Evolutionary conservation across 805 yeast genomes (phyloP), one percentile per base, ranked within the genome.

Genomic region (Ogataea kodamae): DNA sequence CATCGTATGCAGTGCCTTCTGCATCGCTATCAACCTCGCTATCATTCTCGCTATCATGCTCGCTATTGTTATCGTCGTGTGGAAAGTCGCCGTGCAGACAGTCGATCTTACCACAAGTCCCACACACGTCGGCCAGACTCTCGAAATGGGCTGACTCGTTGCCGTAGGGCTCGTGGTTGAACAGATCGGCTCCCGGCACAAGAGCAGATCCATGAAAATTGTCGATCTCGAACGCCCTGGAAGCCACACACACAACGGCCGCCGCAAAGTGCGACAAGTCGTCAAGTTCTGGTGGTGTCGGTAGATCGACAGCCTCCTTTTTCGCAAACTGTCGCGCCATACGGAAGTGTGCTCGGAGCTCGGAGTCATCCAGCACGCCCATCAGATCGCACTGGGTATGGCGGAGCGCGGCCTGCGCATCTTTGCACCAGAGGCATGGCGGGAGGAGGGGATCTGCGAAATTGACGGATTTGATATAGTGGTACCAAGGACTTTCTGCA

Each of bases 151-250:
- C 87, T 46, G 74, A 67, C 41, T 84, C 88, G 5, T 60, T 50
- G 2, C 57, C 76, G 9, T 61, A 68, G 5, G 67, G 55, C 25
- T 62, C 54, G 52, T 88, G 96, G 46, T 89, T 89, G 61, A 88
- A 86, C 21, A 90, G 62, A 59, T 89, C 96, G 0, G 96, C 97
- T 10, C 88, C 85, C 0, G 97, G 96, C 15, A 89, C 95, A 30
- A 90, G 62, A 0, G 84, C 86, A 18, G 80, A 66, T 19, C 78
- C 83, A 48, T 81, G 86, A 52, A 58, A 88, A 30, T 68, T 67
- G 56, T 90, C 97, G 18, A 89, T 74, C 24, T 77, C 78, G 55
- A 90, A 89, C 1, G 89, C 88, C 41, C 96, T 68, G 1, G 92
- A 76, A 0, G 89, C 76, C 10, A 86, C 68, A 0, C 80, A 72